Conservation (phyloP, 768 basidiomycete species). For the Calocera cornea region DNA sequence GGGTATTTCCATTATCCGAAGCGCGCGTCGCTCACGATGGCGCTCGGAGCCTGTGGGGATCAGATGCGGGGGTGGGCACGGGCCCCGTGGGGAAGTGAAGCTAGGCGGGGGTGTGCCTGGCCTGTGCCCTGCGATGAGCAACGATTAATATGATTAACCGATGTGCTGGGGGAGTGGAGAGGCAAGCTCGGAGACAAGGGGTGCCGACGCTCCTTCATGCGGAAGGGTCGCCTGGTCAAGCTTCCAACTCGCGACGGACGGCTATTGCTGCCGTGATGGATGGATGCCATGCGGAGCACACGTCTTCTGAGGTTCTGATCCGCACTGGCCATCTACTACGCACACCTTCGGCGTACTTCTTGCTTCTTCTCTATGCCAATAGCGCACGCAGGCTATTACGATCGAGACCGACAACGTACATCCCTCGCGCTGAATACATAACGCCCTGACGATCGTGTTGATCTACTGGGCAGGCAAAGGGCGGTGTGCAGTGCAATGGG, state of each 20-base stretch:
- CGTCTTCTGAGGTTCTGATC: too few species aligned
- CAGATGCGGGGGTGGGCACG: not conserved
- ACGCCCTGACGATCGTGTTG: too few species aligned
- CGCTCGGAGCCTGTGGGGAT: not conserved
- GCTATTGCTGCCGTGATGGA: not conserved
- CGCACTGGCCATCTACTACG: not conserved
- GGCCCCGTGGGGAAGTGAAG: not conserved
- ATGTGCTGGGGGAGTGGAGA: not conserved
- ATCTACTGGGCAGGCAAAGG: too few species aligned
- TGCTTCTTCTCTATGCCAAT: too few species aligned
- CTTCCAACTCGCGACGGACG: not conserved
- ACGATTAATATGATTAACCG: not conserved
- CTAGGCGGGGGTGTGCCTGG: not conserved
- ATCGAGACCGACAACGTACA: too few species aligned
- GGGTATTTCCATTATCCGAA: not conserved
- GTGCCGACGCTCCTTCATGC: too few species aligned
- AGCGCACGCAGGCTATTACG: too few species aligned
- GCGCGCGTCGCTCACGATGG: not conserved
- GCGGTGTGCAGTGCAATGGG: too few species aligned
- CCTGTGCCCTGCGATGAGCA: not conserved
- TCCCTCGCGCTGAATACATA: too few species aligned
- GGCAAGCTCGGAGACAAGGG: too few species aligned
- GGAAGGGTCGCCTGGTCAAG: not conserved
- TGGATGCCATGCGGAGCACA: not conserved
- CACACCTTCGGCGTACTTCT: too few species aligned